Evolutionary conservation across 179 eudicot genomes (phyloP), one percentile per base, ranked within the genome.

Genomic region (Sideroxylon spinosum): DNA sequence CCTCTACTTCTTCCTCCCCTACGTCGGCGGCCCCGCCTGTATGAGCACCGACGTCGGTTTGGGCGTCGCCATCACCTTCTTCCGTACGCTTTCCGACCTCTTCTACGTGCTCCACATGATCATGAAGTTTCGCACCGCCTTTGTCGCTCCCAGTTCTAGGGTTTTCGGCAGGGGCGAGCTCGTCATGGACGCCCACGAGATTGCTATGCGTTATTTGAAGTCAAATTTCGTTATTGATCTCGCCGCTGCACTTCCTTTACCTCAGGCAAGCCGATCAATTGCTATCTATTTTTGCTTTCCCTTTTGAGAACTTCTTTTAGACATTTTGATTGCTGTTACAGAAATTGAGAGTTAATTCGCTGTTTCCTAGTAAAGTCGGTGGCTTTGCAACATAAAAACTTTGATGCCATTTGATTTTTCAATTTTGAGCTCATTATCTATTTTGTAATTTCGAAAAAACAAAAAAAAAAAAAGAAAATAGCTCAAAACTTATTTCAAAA

Each of bases 121-220:
- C 28, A 79, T 92, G 32, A 94, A 94, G 82, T 94, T 94, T 28
- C 82, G 93, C 32, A 92, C 87, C 7, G 95, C 97, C 4, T 94
- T 85, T 28, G 87, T 92, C 3, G 89, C 94, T 0, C 92, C 93
- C 0, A 88, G 90, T 69, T 90, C 95, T 52, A 84, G 87, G 82
- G 97, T 90, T 50, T 94, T 92, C 44, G 97, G 95, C 0, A 83
- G 89, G 10, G 94, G 96, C 17, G 98, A 94, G 81, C 91, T 94
- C 11, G 88, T 94, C 7, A 88, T 81, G 86, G 95, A 94, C 57
- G 82, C 88, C 1, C 78, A 28, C 4, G 80, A 83, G 64, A 94
- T 94, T 61, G 88, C 90, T 0, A 22, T 77, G 48, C 63, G 89
- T 14, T 94, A 92, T 68, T 76, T 94, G 56, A 88, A 72, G 78